phyloP scores from a whole-genome alignment of 495 filamentous ascomycete species.

The Talaromyces thailandensis region DNA sequence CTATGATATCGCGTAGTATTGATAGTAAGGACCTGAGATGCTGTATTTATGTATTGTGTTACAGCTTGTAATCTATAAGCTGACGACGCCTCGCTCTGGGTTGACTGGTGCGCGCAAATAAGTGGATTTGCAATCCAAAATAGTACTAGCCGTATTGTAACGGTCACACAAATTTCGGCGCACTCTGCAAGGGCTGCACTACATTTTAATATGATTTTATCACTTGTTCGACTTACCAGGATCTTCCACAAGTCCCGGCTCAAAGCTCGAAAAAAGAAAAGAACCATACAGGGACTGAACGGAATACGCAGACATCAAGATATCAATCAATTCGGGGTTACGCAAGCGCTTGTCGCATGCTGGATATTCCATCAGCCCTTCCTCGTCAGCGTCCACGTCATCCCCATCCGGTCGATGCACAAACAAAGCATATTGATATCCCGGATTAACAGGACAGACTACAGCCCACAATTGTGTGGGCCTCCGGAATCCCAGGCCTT shows the following conservation, averaged over 20 bases:
- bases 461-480: background rate
- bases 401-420: background rate
- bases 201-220: too few species aligned
- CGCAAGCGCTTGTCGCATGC: background rate
- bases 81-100: background rate
- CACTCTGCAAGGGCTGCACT: background rate
- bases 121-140: background rate
- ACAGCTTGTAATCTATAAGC: background rate
- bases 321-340: background rate
- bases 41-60: background rate
- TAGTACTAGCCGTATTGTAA: background rate
- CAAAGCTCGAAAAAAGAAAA: background rate
- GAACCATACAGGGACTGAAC: background rate
- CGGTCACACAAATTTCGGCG: background rate
- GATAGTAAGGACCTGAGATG: background rate
- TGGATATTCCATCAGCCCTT: background rate
- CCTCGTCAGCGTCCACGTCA: slow-evolving; percentile 6
- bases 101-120: background rate
- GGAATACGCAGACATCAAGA: background rate
- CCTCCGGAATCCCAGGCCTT: background rate
- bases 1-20: background rate
- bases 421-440: background rate
- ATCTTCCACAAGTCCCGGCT: background rate
- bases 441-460: background rate
- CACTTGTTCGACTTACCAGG: background rate